A percentile compares a stretch with the other conserved stretches of the same genome.
These are phyloP conservation scores for Viridothelium virens DNA, from an alignment of 495 filamentous ascomycete genomes.

Conservation along the genomic window DNA sequence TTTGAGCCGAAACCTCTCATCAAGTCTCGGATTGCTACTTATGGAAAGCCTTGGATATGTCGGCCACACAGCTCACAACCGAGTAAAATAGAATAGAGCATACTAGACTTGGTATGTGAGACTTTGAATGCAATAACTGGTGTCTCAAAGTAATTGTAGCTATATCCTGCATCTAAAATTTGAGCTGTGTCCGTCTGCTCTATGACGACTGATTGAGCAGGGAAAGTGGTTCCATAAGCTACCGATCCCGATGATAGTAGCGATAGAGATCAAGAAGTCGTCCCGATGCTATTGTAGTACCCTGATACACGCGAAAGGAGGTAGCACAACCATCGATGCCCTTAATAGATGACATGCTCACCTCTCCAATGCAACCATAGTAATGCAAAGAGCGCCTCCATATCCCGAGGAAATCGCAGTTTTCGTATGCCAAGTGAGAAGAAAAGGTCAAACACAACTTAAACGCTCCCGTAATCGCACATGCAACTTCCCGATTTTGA, in stretches of 20 bases:
- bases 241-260: background rate
- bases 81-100: too few species aligned
- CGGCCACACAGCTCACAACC: too few species aligned
- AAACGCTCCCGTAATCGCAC: background rate
- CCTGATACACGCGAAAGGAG: background rate
- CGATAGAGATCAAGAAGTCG: background rate
- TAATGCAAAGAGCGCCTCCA: slow-evolving; percentile 5
- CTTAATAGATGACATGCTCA: background rate
- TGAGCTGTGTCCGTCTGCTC: background rate
- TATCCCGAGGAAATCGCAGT: background rate
- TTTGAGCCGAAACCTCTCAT: too few species aligned
- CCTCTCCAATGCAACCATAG: slow-evolving; percentile 2
- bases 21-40: too few species aligned
- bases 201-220: background rate
- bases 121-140: too few species aligned
- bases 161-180: background rate
- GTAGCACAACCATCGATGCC: background rate
- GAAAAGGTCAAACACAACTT: background rate
- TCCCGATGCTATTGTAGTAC: background rate
- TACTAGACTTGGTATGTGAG: too few species aligned
- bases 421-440: background rate
- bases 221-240: background rate
- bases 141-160: background rate
- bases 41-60: too few species aligned
- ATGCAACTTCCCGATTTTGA: background rate